Conservation (phyloP, 371 early-diverging fungal genomes). For the Mucor lusitanicus region DNA sequence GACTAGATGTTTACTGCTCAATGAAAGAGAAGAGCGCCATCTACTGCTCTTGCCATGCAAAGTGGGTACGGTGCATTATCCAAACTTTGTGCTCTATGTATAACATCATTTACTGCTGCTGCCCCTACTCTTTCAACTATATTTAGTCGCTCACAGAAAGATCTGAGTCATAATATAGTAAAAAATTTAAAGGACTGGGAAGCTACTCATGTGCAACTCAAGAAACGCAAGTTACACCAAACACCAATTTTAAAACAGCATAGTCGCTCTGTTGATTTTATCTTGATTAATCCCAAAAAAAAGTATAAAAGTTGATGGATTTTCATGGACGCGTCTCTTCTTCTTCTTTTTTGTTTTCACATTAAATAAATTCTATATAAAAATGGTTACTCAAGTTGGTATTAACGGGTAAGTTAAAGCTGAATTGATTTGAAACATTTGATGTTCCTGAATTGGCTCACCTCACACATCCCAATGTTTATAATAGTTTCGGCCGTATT, state of each 20-base stretch:
- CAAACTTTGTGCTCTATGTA: too few relatives aligned
- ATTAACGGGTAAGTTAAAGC: conserved; percentile 28
- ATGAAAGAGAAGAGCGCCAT: too few relatives aligned
- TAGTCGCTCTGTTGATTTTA: conserved; percentile 12
- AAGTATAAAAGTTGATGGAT: conserved; percentile 14
- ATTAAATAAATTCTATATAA: conserved; percentile 10
- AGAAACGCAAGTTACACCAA: conserved; percentile 5
- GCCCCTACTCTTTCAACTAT: not conserved
- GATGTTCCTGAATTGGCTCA: not conserved
- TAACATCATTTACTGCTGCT: not conserved
- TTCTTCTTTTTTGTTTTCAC: conserved; percentile 5
- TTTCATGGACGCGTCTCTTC: conserved; percentile 8
- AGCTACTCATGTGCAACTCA: not conserved
- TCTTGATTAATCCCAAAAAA: conserved; percentile 16
- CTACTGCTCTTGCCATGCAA: too few relatives aligned
- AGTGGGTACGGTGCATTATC: too few relatives aligned
- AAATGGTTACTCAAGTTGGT: conserved; percentile 35
- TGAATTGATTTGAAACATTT: not conserved
- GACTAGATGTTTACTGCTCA: not conserved
- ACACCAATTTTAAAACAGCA: not conserved
- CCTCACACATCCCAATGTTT: not conserved
- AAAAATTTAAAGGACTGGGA: not conserved
- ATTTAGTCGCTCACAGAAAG: conserved; percentile 5
- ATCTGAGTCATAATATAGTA: conserved; percentile 8
- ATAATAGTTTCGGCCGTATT: conserved; percentile 88